Conservation (phyloP, 306 rosid species). For the Ormosia emarginata region DNA sequence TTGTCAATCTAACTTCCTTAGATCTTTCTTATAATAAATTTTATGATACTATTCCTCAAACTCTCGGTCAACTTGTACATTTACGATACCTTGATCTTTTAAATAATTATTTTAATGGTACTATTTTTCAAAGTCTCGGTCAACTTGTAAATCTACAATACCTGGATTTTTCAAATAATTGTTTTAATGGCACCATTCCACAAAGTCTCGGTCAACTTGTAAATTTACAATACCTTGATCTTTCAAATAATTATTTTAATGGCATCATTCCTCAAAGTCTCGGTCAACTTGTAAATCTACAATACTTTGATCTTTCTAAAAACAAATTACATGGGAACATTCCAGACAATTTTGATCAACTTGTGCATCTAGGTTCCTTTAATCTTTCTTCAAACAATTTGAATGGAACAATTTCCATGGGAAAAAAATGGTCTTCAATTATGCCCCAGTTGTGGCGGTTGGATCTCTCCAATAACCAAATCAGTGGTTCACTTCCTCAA, state of each 20-base stretch:
- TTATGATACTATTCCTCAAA: background rate
- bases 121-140: background rate
- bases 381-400: background rate
- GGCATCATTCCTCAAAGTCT: background rate
- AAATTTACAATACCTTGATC: background rate
- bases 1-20: background rate
- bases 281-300: background rate
- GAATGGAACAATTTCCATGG: background rate
- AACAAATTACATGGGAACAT: background rate
- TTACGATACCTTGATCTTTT: background rate
- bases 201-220: background rate
- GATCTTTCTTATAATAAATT: slow-evolving; percentile 1
- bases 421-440: background rate
- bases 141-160: background rate
- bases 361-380: fast-evolving
- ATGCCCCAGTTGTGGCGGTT: background rate
- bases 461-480: background rate
- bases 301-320: background rate
- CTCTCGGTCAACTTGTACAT: background rate
- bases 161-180: background rate
- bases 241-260: background rate
- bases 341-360: background rate
- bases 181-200: background rate
- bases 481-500: slow-evolving; percentile 17
- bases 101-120: background rate